A percentile compares a stretch with the other conserved stretches of the same genome.
Evolutionary conservation across 2,329 filamentous ascomycete species (phyloP).

Genomic region (Fonsecaea pugnacius): DNA sequence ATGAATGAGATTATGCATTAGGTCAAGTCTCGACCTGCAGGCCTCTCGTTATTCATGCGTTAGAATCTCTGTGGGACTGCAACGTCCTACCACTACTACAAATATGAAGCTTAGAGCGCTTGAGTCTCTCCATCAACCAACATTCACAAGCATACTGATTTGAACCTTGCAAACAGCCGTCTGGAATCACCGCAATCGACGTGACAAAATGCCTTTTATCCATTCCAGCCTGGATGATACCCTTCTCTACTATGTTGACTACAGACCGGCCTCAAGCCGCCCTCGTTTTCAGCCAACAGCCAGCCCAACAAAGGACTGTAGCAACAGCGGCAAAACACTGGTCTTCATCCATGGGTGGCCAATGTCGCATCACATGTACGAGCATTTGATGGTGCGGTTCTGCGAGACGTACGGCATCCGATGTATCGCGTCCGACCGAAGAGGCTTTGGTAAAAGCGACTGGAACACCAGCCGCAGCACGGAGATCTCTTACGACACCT

Average conservation of each 20-base stretch:
- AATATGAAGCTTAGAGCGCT: not conserved
- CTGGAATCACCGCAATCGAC: not conserved
- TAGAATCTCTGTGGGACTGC: not conserved
- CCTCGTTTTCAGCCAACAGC: constrained; percentile 24
- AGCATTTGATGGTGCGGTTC: constrained; percentile 38
- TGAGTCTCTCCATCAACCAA: not conserved
- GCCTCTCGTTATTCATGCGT: not conserved
- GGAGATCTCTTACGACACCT: constrained; percentile 40
- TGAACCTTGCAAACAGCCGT: not conserved
- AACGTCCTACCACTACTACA: not conserved
- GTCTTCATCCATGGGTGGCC: constrained; percentile 43
- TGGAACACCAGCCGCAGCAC: constrained; percentile 36
- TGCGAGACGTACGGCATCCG: constrained; percentile 40
- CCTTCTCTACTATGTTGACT: constrained; percentile 32
- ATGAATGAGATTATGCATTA: not conserved
- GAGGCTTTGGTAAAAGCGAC: constrained; percentile 42
- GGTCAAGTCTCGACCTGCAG: not conserved
- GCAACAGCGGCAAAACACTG: constrained; percentile 27
- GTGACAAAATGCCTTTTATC: constrained; percentile 31
- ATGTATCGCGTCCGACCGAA: constrained; percentile 41
- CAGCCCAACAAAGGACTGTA: constrained; percentile 6
- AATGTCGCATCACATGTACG: constrained; percentile 41
- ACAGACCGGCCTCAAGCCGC: constrained; percentile 35
- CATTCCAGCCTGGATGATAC: constrained; percentile 32
- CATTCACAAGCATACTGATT: not conserved